A percentile compares a stretch with the other conserved stretches of the same genome.
These are phyloP conservation scores for Trichomonascaceae sp. DNA, from an alignment of 1,139 yeast genomes.

Conservation along the genomic window DNA sequence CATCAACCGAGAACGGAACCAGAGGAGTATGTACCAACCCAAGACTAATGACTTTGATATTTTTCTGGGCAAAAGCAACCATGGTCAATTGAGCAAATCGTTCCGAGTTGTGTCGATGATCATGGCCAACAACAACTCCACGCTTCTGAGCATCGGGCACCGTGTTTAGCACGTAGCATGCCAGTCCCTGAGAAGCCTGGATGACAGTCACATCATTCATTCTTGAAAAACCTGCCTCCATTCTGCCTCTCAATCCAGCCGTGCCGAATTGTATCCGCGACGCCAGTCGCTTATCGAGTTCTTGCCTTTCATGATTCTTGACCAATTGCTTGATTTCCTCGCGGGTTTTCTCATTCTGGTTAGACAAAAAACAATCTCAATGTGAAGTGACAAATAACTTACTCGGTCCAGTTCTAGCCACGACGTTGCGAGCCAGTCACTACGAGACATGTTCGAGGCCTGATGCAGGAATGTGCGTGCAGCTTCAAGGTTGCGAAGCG, in stretches of 20 bases:
- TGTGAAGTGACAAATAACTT: constrained; percentile 6
- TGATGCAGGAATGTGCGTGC: no score
- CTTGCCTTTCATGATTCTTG: constrained; percentile 28
- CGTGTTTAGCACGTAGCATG: constrained; percentile 40
- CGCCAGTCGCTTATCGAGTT: constrained; percentile 36
- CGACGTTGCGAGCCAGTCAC: constrained; percentile 31
- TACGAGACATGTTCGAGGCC: constrained; percentile 5
- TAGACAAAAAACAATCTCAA: background rate
- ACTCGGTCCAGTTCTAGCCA: constrained; percentile 38
- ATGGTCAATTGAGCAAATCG: constrained; percentile 73
- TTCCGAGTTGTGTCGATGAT: constrained; percentile 72
- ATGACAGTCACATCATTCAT: constrained; percentile 84
- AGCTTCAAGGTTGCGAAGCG: no score
- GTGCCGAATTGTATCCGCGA: constrained; percentile 75
- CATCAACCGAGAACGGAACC: constrained; percentile 77
- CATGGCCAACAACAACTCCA: constrained; percentile 75
- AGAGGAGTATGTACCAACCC: constrained; percentile 74
- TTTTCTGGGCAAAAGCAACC: constrained; percentile 53
- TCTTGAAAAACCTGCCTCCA: constrained; percentile 83
- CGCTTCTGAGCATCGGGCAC: constrained; percentile 24
- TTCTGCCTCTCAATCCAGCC: constrained; percentile 74
- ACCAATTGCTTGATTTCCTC: constrained; percentile 42
- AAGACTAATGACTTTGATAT: constrained; percentile 56
- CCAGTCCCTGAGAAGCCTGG: constrained; percentile 89
- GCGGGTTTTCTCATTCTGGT: constrained; percentile 40